Evolutionary conservation across 225 moss, liverwort and hornwort species (phyloP), one percentile per base, ranked within the genome.

Genomic region (Sphagnum tenellum): DNA sequence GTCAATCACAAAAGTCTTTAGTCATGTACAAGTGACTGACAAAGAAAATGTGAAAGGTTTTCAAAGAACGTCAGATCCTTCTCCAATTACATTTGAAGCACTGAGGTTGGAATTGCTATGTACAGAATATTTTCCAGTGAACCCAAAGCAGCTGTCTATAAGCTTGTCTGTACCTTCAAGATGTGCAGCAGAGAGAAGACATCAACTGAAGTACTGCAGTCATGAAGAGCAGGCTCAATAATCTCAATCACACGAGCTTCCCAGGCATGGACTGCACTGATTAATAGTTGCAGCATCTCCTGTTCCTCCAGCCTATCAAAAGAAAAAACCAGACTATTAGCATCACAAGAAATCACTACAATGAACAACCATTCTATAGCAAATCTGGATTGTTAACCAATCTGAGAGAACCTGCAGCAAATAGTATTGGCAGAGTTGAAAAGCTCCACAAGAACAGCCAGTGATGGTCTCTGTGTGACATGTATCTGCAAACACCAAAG

Each of bases 291-390:
- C 71, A 95, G 67, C 1, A 88, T 73, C 66, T 67, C 81, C 48
- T 67, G 81, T 75, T 95, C 95, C 66, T 85, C 84, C 67, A 88
- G 81, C 62, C 94, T 95, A 89, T 73, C 63, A 8, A 47, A 46
- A 50, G 44, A 6, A 9, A 69, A 4, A 64, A 61, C 55, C 55
- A 64, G 13, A 55, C 0, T 29, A 29, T 29, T 29, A 29, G 29
- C 29, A 29, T 29, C 29, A 29, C 29, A 29, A 29, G 29, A 29
- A 29, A 29, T 29, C 29, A 29, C 1, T 29, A 29, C 29, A 29
- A 29, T 29, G 29, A 29, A 29, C 29, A 29, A 29, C 29, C 29
- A 29, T 29, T 29, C 29, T 29, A 29, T 29, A 29, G 29, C 29
- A 29, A 29, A 29, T 29, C 1, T 29, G 29, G 29, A 29, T 29